Conservation (phyloP, 2,329 filamentous ascomycete genomes). For the Arthroderma sp. region DNA sequence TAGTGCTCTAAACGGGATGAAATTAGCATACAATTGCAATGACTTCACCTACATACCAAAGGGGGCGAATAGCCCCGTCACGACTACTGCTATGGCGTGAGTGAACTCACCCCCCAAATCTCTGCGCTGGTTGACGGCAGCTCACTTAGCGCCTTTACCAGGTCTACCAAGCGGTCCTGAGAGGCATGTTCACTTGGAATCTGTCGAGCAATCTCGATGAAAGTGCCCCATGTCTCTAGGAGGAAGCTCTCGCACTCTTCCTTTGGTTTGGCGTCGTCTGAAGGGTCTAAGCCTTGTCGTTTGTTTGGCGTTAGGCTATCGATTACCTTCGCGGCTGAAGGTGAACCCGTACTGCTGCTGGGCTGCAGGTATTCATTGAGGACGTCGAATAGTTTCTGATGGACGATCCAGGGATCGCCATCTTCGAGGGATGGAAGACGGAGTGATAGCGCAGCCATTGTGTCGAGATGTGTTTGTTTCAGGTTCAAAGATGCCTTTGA, state of each 20-base stretch:
- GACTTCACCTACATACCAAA: not conserved
- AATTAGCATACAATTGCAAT: not conserved
- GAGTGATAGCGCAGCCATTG: not conserved
- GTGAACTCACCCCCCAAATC: slow-evolving; percentile 4
- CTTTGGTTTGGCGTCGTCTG: not conserved
- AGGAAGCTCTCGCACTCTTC: slow-evolving; percentile 3
- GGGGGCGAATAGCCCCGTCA: too few species aligned
- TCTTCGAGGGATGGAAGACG: slow-evolving; percentile 1
- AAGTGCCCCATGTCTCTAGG: not conserved
- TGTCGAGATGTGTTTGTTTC: not conserved
- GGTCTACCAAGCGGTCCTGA: slow-evolving; percentile 3
- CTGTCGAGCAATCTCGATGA: not conserved
- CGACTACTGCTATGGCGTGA: too few species aligned
- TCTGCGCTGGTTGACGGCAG: not conserved
- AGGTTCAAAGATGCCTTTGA: not conserved
- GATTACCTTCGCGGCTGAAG: not conserved
- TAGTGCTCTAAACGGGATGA: not conserved
- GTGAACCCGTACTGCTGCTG: not conserved
- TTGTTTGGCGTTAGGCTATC: not conserved
- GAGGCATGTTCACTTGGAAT: slow-evolving; percentile 1
- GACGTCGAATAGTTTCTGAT: not conserved
- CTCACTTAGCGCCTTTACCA: not conserved
- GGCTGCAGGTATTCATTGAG: slow-evolving; percentile 4
- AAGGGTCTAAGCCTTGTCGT: not conserved
- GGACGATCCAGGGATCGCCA: slow-evolving; percentile 4